Evolutionary conservation across 495 filamentous ascomycete genomes (phyloP).

Genomic region (Beverwykella pulmonaria): DNA sequence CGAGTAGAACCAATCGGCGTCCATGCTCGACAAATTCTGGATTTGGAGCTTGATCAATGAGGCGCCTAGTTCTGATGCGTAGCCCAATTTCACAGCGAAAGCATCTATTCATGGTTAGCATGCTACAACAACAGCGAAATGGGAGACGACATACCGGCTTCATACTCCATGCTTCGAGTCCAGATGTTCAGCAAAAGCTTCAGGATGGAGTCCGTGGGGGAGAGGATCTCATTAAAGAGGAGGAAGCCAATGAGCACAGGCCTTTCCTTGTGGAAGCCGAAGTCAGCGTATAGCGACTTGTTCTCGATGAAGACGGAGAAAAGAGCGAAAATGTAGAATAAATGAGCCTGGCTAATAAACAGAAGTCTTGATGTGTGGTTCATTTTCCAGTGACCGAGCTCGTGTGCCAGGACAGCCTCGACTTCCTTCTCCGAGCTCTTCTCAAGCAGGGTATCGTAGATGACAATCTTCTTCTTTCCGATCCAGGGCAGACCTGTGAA

Average conservation of each 20-base stretch:
- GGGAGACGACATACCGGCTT: conserved; percentile 68
- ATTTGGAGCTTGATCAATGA: conserved; percentile 96
- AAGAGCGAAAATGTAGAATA: conserved; percentile 94
- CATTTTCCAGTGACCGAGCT: conserved; percentile 94
- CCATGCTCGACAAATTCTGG: conserved; percentile 97
- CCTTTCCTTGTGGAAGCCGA: conserved; percentile 81
- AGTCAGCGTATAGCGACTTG: conserved; percentile 81
- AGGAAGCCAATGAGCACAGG: conserved; percentile 97
- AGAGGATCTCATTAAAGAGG: conserved; percentile 90
- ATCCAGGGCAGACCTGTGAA: conserved; percentile 94
- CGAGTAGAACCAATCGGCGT: conserved; percentile 96
- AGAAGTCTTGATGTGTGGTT: conserved; percentile 94
- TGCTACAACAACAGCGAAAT: background rate
- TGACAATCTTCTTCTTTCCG: conserved; percentile 96
- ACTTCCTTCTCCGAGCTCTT: conserved; percentile 90
- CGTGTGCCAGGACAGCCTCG: conserved; percentile 90
- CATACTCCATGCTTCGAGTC: conserved; percentile 89
- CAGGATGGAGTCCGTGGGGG: conserved; percentile 86
- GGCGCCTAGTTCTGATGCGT: conserved; percentile 77
- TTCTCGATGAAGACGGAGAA: conserved; percentile 99
- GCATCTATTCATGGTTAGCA: conserved; percentile 52
- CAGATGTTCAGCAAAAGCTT: conserved; percentile 96
- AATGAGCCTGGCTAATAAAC: conserved; percentile 74
- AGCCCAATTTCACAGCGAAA: conserved; percentile 86
- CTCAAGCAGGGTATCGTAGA: conserved; percentile 96